phyloP scores from a whole-genome alignment of 2,329 filamentous ascomycete species.

The Sclerotinia nivalis region DNA sequence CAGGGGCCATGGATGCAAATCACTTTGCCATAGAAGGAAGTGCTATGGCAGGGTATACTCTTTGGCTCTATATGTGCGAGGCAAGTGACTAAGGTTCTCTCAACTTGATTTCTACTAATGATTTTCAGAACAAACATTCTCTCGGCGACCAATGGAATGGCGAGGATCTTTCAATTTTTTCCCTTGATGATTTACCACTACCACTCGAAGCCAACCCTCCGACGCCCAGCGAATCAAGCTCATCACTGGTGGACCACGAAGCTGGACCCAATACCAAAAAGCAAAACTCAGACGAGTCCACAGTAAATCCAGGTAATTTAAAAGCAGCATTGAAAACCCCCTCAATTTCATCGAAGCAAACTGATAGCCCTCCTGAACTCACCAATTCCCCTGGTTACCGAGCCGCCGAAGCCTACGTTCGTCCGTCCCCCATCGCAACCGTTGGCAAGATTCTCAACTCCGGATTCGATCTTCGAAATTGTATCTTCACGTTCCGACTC shows the following conservation, averaged over 20 bases:
- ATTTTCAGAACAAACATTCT: constrained; percentile 72
- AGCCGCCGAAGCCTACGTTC: constrained; percentile 89
- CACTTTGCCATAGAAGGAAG: constrained; percentile 89
- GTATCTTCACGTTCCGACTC: constrained; percentile 73
- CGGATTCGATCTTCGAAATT: constrained; percentile 80
- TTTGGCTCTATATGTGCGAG: constrained; percentile 82
- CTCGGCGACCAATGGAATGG: constrained; percentile 97
- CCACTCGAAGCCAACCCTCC: constrained; percentile 54
- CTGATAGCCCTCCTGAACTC: constrained; percentile 56
- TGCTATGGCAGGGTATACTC: constrained; percentile 77
- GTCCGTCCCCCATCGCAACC: constrained; percentile 76
- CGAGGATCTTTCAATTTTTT: constrained; percentile 91
- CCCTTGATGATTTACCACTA: constrained; percentile 72
- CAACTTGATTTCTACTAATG: constrained; percentile 29
- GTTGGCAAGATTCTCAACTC: constrained; percentile 70
- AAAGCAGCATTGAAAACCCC: constrained; percentile 69
- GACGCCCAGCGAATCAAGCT: constrained; percentile 49
- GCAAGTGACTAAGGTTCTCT: constrained; percentile 47
- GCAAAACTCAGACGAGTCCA: constrained; percentile 53
- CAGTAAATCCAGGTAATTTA: constrained; percentile 74
- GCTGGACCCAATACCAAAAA: constrained; percentile 44
- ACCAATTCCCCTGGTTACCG: constrained; percentile 73
- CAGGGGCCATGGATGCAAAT: constrained; percentile 91
- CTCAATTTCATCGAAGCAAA: constrained; percentile 61
- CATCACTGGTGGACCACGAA: constrained; percentile 46